Base-by-base conservation (phyloP, 176 grass and related monocot genomes). In the Microstegium vimineum region DNA sequence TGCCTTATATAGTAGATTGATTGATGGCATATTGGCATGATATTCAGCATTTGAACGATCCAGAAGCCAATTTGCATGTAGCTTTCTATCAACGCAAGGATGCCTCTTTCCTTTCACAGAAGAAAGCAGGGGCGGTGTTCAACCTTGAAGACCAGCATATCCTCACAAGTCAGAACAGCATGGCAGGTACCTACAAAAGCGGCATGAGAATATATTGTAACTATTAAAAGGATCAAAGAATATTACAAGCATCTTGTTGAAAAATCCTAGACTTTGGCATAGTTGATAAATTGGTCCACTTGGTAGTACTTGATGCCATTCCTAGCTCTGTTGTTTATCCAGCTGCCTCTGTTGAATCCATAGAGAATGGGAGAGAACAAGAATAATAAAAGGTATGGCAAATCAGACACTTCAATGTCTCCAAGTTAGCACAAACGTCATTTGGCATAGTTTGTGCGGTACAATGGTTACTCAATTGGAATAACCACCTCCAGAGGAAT, bases 241-340 rank as follows among this genome's bases (percentile, higher is more conserved):
- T 84, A 85, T 75, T 81, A 75, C 76, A 81, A 84, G 40, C 76
- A 85, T 81, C 7, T 70, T 41, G 10, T 51, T 35, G 9, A 52
- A 69, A 75, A 75, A 67, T 27, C 38, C 17, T n/a, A n/a, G 69
- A 69, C 22, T 70, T 62, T n/a, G 6, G 46, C 62, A 62, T 75
- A 69, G 20, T 27, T 62, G 62, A 62, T 38, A 76, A 84, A 84
- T 80, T 49, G 33, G 37, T 18, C 56, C 80, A 32, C n/a, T 75
- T 74, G 70, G 62, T 6, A 27, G 43, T 26, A 27, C 10, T 43
- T 67, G 86, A 23, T 45, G 64, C 69, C 26, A 47, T 13, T 88
- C 66, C 27, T 77, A 66, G 20, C 37, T 59, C 2, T 67, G 16
- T n/a, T n/a, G n/a, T n/a, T n/a, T n/a, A n/a, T n/a, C n/a, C n/a